A percentile compares a stretch with the other conserved stretches of the same genome.
Conservation (phyloP, 345 rosid genomes). For the Toxicodendron radicans region DNA sequence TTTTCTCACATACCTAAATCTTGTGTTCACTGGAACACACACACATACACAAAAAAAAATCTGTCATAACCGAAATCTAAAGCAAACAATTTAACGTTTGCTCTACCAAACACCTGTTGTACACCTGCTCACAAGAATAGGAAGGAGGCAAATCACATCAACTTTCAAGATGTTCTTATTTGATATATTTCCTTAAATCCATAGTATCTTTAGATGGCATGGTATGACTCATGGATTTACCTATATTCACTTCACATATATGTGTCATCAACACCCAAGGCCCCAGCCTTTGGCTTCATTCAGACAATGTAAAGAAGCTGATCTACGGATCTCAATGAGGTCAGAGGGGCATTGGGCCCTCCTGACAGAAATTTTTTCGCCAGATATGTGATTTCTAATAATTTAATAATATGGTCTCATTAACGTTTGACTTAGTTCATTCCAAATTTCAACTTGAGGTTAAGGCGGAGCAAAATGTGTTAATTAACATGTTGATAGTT, state of each 20-base stretch:
- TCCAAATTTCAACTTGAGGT: not conserved
- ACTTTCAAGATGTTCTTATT: not conserved
- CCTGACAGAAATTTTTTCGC: not conserved
- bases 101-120: conserved; percentile 6
- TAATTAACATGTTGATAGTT: not conserved
- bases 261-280: not conserved
- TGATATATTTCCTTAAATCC: not conserved
- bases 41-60: not conserved
- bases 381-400: not conserved
- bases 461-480: not conserved
- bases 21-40: conserved; percentile 38
- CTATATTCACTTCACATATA: not conserved
- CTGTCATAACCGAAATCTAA: not conserved
- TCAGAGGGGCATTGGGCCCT: not conserved
- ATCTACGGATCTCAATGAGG: not conserved
- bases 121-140: not conserved
- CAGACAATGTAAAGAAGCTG: not conserved
- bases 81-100: not conserved
- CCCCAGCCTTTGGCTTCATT: not conserved
- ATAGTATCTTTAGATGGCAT: not conserved
- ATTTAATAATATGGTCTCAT: not conserved
- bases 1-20: conserved; percentile 37
- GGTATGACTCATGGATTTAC: conserved; percentile 9
- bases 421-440: not conserved
- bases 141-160: not conserved